Evolutionary conservation across 108 stramenopile species (phyloP).

Genomic region (Asterionellopsis glacialis): DNA sequence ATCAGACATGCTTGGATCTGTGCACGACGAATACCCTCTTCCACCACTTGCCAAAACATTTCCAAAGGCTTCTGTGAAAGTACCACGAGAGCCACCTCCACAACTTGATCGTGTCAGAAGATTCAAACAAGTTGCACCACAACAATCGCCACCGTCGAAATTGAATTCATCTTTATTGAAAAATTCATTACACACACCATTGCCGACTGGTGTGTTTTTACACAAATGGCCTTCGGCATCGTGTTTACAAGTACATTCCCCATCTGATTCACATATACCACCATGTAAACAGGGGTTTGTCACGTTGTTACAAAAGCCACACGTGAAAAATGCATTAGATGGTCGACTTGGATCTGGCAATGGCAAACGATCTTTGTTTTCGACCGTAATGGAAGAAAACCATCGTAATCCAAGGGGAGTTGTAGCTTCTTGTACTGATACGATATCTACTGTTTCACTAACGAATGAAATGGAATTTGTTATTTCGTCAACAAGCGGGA

Average conservation of each 20-base stretch:
- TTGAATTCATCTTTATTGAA: conserved; percentile 4
- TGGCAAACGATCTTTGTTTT: too few species aligned
- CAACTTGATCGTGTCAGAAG: too few species aligned
- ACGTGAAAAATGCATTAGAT: too few species aligned
- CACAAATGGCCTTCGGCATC: not conserved
- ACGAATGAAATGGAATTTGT: too few species aligned
- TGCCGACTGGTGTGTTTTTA: not conserved
- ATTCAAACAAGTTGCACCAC: conserved; percentile 1
- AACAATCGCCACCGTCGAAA: conserved; percentile 15
- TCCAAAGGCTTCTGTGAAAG: too few species aligned
- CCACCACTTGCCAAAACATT: too few species aligned
- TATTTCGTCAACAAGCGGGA: too few species aligned
- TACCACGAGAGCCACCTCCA: too few species aligned
- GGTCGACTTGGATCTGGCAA: not conserved
- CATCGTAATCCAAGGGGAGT: not conserved
- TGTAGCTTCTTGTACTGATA: not conserved
- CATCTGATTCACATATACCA: not conserved
- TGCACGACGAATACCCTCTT: too few species aligned
- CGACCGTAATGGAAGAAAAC: not conserved
- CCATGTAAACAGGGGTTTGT: not conserved
- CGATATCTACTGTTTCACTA: not conserved
- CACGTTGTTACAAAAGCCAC: not conserved
- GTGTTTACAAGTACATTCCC: conserved; percentile 1
- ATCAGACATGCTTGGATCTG: too few species aligned
- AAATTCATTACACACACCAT: not conserved